Evolutionary conservation across 345 rosid species (phyloP), one percentile per base, ranked within the genome.

Genomic region (Aquilaria malaccensis): DNA sequence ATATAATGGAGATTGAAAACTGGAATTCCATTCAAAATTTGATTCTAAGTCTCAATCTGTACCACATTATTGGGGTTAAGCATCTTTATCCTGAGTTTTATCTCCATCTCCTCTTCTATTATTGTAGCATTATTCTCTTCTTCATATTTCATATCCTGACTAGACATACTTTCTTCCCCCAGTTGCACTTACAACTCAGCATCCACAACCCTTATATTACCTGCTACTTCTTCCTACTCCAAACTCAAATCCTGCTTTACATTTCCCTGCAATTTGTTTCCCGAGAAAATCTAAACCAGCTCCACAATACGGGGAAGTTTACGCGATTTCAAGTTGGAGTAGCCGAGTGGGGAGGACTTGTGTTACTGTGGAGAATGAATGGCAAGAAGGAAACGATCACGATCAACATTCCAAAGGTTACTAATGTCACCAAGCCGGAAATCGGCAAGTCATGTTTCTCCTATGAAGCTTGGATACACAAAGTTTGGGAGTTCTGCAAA

Each of bases 21-120:
- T 66, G 73, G 59, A 60, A 7, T 11, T 48, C 58, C 66, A 56
- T 56, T 69, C 50, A 68, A 60, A 33, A 22, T 32, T 11, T 66
- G 75, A 83, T 83, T 81, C 84, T 67, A 77, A 78, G 74, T 83
- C 81, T 63, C 78, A 51, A 51, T 72, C 62, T 61, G 65, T 68
- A 74, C 55, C 63, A 58, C 83, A 81, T 79, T 83, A 75, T 81
- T 81, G 88, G 78, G 61, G 63, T 51, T 73, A 74, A 79, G 85
- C 85, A 80, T 83, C 88, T 80, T 77, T 79, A 76, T 76, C 79
- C 50, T 60, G 32, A 62, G 62, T 45, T 78, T 67, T 49, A 63
- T 55, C 74, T 77, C 68, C 76, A 71, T 75, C 63, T 67, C 69
- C 68, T 65, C 73, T 77, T 68, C 70, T 67, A 77, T 77, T 77